Base-by-base conservation (phyloP, 139 green algal genomes). In the Pleodorina starrii region DNA sequence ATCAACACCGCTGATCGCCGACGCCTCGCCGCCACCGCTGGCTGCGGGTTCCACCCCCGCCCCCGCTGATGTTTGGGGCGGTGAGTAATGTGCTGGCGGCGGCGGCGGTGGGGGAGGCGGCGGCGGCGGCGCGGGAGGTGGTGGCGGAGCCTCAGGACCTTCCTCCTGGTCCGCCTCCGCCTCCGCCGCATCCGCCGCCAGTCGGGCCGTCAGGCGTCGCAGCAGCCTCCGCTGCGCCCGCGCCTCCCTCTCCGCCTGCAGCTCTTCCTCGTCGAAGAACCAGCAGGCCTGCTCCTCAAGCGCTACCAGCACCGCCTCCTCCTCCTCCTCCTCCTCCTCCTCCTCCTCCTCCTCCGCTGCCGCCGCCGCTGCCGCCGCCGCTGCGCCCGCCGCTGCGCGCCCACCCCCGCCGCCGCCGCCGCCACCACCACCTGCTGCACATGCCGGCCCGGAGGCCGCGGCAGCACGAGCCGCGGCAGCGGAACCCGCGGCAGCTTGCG, bases 261-360 rank as follows among this genome's bases (percentile, higher is more conserved):
- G 63, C 66, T 69, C 82, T 10, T 44, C 82, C 21, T 68, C 82
- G 3, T 38, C 68, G 32, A 88, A 88, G 66, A 88, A 88, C 82
- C 82, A 88, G 21, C 44, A 17, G 3, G 38, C 82, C 66, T 88
- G 44, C 23, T 68, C 44, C 43, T 88, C 82, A 5, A 88, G 10
- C 16, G 44, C 82, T 21, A 21, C 36, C 60, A 87, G n/a, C 27
- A 19, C 50, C 5, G 1, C 44, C 63, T 76, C 81, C 5, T 36
- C 40, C 40, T 46, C 25, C 3, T 43, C 54, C 5, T 66, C 54
- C n/a, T n/a, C n/a, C n/a, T n/a, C n/a, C n/a, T n/a, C n/a, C n/a
- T n/a, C n/a, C n/a, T n/a, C n/a, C n/a, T n/a, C n/a, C n/a, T n/a
- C n/a, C n/a, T n/a, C n/a, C n/a, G n/a, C n/a, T n/a, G 59, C 59